phyloP scores from a whole-genome alignment of 2,329 filamentous ascomycete genomes.

The Scopulariopsis brevicaulis region DNA sequence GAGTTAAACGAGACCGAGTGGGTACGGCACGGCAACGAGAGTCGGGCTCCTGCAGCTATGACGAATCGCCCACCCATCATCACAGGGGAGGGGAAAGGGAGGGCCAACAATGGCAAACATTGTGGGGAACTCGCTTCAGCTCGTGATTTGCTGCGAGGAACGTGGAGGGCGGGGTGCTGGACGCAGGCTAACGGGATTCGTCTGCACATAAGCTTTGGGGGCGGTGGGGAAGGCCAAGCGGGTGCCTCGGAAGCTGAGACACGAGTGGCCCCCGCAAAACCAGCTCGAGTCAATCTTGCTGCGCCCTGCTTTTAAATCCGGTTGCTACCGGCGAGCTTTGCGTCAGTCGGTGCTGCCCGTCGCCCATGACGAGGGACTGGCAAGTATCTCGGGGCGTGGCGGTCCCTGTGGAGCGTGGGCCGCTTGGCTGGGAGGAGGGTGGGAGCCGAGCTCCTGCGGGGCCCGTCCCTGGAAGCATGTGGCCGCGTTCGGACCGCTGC shows the following conservation, averaged over 20 bases:
- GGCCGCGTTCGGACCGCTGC: background rate
- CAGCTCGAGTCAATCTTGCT: background rate
- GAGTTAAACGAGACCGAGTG: background rate
- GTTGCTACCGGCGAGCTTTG: background rate
- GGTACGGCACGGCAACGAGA: background rate
- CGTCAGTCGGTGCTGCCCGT: too few species aligned
- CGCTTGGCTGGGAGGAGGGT: too few species aligned
- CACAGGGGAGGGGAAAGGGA: background rate
- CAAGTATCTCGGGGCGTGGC: too few species aligned
- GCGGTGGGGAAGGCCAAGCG: background rate
- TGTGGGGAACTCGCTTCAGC: background rate
- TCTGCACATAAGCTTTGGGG: background rate
- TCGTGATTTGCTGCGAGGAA: background rate
- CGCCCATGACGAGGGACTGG: too few species aligned
- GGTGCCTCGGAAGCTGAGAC: background rate
- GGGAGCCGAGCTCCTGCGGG: too few species aligned
- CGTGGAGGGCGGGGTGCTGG: background rate
- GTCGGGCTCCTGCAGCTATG: background rate
- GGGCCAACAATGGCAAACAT: background rate
- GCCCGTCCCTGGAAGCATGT: background rate
- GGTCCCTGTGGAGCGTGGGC: too few species aligned
- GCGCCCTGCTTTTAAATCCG: background rate
- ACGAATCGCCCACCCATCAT: background rate
- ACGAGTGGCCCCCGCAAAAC: background rate
- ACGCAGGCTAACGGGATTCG: background rate